phyloP scores from a whole-genome alignment of 2,329 filamentous ascomycete species.

The Fusarium multiceps region DNA sequence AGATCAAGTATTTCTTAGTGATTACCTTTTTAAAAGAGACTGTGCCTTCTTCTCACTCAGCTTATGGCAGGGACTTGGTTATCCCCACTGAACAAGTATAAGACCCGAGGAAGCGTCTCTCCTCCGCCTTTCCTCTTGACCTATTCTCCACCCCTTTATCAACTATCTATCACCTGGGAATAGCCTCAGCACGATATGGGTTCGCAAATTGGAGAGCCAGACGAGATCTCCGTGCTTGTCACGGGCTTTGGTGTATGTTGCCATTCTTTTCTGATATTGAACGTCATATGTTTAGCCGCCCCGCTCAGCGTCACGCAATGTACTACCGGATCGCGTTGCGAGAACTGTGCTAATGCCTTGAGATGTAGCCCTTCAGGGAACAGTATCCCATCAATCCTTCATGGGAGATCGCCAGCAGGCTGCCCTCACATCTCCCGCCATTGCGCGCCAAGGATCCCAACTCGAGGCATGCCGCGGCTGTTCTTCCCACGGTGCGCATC shows the following conservation, averaged over 20 bases:
- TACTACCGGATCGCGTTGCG: neutral
- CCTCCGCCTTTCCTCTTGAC: neutral
- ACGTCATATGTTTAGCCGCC: constrained; percentile 15
- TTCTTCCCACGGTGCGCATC: constrained; percentile 66
- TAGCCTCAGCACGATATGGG: constrained; percentile 45
- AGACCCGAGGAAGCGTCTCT: neutral
- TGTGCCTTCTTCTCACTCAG: constrained; percentile 32
- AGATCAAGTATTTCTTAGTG: constrained; percentile 1
- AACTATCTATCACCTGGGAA: neutral
- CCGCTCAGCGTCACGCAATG: constrained; percentile 28
- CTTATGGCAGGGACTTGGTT: constrained; percentile 12
- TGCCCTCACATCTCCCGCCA: constrained; percentile 73
- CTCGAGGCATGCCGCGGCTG: constrained; percentile 43
- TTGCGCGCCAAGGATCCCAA: constrained; percentile 56
- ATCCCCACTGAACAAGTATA: constrained; percentile 17
- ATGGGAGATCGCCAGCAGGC: constrained; percentile 77
- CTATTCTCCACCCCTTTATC: neutral
- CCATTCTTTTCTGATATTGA: neutral
- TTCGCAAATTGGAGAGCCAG: constrained; percentile 51
- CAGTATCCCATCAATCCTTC: constrained; percentile 81
- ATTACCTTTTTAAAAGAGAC: constrained; percentile 3
- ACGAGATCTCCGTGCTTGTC: constrained; percentile 69
- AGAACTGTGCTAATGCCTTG: constrained; percentile 28
- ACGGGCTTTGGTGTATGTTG: constrained; percentile 70
- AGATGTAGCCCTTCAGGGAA: constrained; percentile 76